Percentiles rank a stretch among this genome's conserved stretches.
phyloP scores from a whole-genome alignment of 257 asterid genomes.

The Forsythia suspensa region DNA sequence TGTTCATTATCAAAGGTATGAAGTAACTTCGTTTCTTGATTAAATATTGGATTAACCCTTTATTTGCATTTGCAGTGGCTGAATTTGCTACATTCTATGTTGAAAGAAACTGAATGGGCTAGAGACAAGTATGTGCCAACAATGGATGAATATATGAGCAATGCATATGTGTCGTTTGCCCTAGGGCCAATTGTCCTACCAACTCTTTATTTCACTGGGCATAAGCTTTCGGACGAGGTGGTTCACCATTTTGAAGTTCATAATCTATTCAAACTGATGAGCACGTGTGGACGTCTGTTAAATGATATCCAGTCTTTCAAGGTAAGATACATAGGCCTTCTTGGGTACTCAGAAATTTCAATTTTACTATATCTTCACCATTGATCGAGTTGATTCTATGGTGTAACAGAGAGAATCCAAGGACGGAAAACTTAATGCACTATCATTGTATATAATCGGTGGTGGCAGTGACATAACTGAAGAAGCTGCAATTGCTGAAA shows the following conservation, averaged over 20 bases:
- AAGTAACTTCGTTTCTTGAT: background rate
- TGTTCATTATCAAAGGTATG: background rate
- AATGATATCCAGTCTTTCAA: constrained; percentile 71
- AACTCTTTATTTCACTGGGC: constrained; percentile 75
- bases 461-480: constrained; percentile 41
- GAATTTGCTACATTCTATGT: constrained; percentile 64
- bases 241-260: constrained; percentile 57
- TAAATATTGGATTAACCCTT: constrained; percentile 1
- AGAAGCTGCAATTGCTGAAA: constrained; percentile 46
- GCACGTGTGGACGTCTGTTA: constrained; percentile 83
- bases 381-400: background rate
- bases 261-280: constrained; percentile 56
- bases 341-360: background rate
- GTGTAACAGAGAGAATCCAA: constrained; percentile 70
- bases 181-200: constrained; percentile 89
- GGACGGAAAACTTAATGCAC: constrained; percentile 68
- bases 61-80: constrained; percentile 68
- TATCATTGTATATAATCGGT: constrained; percentile 47
- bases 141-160: constrained; percentile 70
- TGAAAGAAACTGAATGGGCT: constrained; percentile 82
- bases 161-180: constrained; percentile 77
- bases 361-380: background rate
- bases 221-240: constrained; percentile 73
- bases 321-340: constrained; percentile 35
- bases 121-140: constrained; percentile 44